phyloP scores from a whole-genome alignment of 2,329 filamentous ascomycete species.

The Claviceps africana region DNA sequence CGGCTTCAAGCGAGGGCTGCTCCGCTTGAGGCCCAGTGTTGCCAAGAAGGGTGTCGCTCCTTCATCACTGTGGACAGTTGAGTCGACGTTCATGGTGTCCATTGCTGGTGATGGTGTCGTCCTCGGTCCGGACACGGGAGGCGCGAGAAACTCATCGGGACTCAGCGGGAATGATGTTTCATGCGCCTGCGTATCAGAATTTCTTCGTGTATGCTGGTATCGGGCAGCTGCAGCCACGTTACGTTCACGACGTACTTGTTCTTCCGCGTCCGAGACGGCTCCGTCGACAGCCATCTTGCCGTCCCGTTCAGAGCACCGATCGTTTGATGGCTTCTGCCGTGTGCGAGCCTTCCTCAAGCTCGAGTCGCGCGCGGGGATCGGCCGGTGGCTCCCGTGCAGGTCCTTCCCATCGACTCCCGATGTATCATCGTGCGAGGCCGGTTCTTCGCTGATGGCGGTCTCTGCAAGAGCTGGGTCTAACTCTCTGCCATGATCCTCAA shows the following conservation, averaged over 20 bases:
- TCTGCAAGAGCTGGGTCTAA: constrained; percentile 38
- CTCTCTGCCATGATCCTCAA: constrained; percentile 13
- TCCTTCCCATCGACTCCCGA: constrained; percentile 10
- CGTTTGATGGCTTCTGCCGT: constrained; percentile 38
- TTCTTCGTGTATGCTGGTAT: background rate
- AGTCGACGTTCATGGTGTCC: constrained; percentile 14
- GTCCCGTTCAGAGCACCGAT: constrained; percentile 34
- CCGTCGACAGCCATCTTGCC: constrained; percentile 24
- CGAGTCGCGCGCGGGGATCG: constrained; percentile 54
- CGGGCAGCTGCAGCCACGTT: background rate
- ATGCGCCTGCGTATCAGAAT: constrained; percentile 3
- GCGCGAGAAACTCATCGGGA: constrained; percentile 10
- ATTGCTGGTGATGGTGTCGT: constrained; percentile 9
- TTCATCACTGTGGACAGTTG: constrained; percentile 36
- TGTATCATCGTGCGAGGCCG: constrained; percentile 16
- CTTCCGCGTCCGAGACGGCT: constrained; percentile 29
- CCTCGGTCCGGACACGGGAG: constrained; percentile 9
- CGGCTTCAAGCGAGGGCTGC: constrained; percentile 44
- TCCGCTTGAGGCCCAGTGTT: constrained; percentile 39
- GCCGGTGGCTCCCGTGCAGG: constrained; percentile 25
- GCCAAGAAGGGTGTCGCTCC: constrained; percentile 59
- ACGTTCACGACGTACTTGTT: constrained; percentile 11
- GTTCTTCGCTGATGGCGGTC: constrained; percentile 42
- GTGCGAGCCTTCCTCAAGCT: constrained; percentile 46
- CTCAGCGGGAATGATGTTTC: constrained; percentile 12